Percentiles rank a stretch among this genome's conserved stretches.
Conservation (phyloP, 306 rosid species). For the Vigna unguiculata region DNA sequence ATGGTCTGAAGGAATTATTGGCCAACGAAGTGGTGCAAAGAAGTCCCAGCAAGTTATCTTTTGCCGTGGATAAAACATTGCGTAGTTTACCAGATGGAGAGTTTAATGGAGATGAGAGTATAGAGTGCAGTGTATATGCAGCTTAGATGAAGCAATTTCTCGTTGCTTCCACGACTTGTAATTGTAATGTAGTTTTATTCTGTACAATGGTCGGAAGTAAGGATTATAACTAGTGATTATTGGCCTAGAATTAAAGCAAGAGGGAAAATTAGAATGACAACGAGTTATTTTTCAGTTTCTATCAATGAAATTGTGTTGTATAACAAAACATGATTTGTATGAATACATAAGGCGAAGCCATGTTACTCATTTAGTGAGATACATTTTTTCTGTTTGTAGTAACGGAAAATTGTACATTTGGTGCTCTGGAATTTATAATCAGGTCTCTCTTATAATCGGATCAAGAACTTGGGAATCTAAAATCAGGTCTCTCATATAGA, state of each 20-base stretch:
- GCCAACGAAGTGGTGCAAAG: conserved; percentile 54
- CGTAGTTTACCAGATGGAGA: conserved; percentile 53
- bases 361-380: conserved; percentile 1
- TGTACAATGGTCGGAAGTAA: conserved; percentile 32
- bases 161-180: conserved; percentile 53
- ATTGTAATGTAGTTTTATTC: conserved; percentile 41
- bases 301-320: conserved; percentile 33
- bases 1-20: conserved; percentile 63
- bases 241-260: conserved; percentile 6
- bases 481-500: neutral
- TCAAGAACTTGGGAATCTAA: neutral
- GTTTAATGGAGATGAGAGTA: conserved; percentile 69
- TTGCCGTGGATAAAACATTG: conserved; percentile 52
- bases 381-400: neutral
- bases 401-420: neutral
- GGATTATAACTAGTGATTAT: conserved; percentile 33
- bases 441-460: neutral
- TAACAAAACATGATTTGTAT: conserved; percentile 8
- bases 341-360: neutral
- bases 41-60: conserved; percentile 50
- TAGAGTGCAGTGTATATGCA: conserved; percentile 74
- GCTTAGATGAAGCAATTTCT: conserved; percentile 59
- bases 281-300: conserved; percentile 5
- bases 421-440: neutral
- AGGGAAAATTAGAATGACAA: conserved; percentile 27